These are phyloP conservation scores for Pyricularia grisea DNA, from an alignment of 2,329 filamentous ascomycete genomes.

Conservation along the genomic window DNA sequence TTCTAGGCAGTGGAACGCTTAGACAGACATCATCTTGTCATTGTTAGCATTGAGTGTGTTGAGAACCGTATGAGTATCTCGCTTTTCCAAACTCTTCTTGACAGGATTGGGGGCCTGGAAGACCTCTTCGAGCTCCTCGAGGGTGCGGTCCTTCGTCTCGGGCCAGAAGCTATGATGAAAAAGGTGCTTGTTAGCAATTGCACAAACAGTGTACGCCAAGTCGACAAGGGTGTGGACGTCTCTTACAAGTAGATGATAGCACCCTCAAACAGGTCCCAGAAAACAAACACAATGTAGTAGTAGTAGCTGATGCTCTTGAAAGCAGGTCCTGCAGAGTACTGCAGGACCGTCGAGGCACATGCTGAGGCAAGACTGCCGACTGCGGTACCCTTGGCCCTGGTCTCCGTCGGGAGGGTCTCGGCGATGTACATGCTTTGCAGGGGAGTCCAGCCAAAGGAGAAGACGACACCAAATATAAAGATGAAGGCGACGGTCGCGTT, in stretches of 20 bases:
- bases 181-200: constrained; percentile 14
- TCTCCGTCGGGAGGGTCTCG: constrained; percentile 30
- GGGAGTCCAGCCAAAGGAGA: constrained; percentile 41
- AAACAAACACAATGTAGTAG: constrained; percentile 32
- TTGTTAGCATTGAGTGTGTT: constrained; percentile 7
- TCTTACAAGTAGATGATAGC: constrained; percentile 28
- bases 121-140: constrained; percentile 46
- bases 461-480: constrained; percentile 41
- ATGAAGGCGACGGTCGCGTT: constrained; percentile 41
- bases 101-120: constrained; percentile 33
- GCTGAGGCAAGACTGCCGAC: constrained; percentile 31
- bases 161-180: constrained; percentile 25
- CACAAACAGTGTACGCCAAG: constrained; percentile 25
- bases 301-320: constrained; percentile 29
- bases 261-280: constrained; percentile 30
- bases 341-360: constrained; percentile 27
- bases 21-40: constrained; percentile 1
- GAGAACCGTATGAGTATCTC: constrained; percentile 7
- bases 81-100: constrained; percentile 9
- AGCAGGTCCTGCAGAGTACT: constrained; percentile 32
- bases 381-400: constrained; percentile 34
- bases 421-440: constrained; percentile 40
- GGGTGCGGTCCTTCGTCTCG: constrained; percentile 36
- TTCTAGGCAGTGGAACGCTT: neutral
- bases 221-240: constrained; percentile 35